phyloP scores from a whole-genome alignment of 2,329 filamentous ascomycete genomes.

The Exophiala calicioides region DNA sequence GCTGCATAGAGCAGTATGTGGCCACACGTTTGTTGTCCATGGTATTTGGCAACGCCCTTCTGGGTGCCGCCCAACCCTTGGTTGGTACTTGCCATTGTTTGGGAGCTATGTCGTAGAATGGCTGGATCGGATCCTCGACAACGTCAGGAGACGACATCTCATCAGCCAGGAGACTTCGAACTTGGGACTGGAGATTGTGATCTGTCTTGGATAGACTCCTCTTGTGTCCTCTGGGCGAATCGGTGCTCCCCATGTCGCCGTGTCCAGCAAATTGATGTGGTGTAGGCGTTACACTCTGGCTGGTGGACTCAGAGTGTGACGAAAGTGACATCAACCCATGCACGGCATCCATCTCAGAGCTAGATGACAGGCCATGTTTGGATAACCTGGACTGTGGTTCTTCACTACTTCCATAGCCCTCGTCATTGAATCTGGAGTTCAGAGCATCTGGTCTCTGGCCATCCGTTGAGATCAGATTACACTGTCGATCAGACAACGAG shows the following conservation, averaged over 20 bases:
- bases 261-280: slow-evolving; percentile 13
- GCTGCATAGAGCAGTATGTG: slow-evolving; percentile 23
- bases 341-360: slow-evolving; percentile 19
- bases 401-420: slow-evolving; percentile 15
- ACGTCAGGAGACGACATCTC: slow-evolving; percentile 5
- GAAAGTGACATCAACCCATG: slow-evolving; percentile 23
- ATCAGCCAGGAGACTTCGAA: slow-evolving; percentile 7
- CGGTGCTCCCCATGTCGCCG: not conserved
- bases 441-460: not conserved
- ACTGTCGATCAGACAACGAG: slow-evolving; percentile 9
- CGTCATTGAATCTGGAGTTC: not conserved
- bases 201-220: slow-evolving; percentile 23
- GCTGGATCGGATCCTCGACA: slow-evolving; percentile 16
- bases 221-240: slow-evolving; percentile 23
- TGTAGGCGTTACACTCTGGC: slow-evolving; percentile 26
- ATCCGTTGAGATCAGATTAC: not conserved
- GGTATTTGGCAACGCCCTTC: slow-evolving; percentile 16
- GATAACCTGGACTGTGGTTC: not conserved
- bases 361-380: slow-evolving; percentile 7
- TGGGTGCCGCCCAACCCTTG: slow-evolving; percentile 14
- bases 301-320: slow-evolving; percentile 17
- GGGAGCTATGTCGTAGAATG: slow-evolving; percentile 11
- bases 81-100: slow-evolving; percentile 18
- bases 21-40: slow-evolving; percentile 23
- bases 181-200: slow-evolving; percentile 18